These are phyloP conservation scores for Amphicarpaea edgeworthii DNA, from an alignment of 306 rosid genomes.

Conservation along the genomic window DNA sequence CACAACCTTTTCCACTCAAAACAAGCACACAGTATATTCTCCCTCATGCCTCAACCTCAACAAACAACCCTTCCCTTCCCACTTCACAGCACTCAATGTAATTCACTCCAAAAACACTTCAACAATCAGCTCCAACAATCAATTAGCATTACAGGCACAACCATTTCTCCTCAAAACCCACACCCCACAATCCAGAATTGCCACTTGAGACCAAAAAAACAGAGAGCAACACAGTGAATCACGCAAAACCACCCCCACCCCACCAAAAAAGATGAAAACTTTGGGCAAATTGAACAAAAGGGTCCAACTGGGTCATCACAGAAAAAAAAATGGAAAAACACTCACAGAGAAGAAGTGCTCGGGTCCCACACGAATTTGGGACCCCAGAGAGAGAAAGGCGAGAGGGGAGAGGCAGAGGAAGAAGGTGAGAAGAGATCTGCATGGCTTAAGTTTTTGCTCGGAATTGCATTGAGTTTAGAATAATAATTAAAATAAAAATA, in stretches of 20 bases:
- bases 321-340: neutral
- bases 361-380: conserved; percentile 35
- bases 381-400: conserved; percentile 21
- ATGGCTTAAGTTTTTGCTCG: conserved; percentile 40
- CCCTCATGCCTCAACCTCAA: conserved; percentile 23
- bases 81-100: conserved; percentile 11
- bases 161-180: conserved; percentile 19
- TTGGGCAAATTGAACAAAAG: conserved; percentile 38
- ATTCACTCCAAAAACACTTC: conserved; percentile 13
- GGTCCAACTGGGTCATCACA: conserved; percentile 36
- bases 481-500: neutral
- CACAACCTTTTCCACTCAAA: conserved; percentile 30
- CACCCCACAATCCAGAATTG: conserved; percentile 17
- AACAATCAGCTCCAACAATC: conserved; percentile 2
- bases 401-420: neutral
- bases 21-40: conserved; percentile 20
- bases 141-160: conserved; percentile 2
- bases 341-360: neutral
- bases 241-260: conserved; percentile 35
- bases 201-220: conserved; percentile 13
- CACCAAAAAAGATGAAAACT: conserved; percentile 23
- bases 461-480: conserved; percentile 50
- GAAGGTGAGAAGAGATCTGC: conserved; percentile 48
- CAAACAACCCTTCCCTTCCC: conserved; percentile 15
- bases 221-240: conserved; percentile 1